Percentiles rank a stretch among this genome's conserved stretches.
Evolutionary conservation across 2,329 filamentous ascomycete genomes (phyloP).

Genomic region (Beauveria sp.): DNA sequence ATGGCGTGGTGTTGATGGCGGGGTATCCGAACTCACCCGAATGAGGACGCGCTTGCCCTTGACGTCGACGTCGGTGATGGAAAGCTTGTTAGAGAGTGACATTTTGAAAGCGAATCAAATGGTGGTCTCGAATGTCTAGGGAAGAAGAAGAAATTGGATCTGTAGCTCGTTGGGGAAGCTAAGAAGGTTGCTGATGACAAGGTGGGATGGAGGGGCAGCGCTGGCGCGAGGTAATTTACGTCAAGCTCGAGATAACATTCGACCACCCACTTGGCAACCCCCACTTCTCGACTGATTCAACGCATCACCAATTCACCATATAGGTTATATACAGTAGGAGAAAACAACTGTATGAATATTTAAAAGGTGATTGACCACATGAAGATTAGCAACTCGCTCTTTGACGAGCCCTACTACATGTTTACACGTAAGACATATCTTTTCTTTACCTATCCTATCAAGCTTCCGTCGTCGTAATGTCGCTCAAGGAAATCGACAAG

Average conservation of each 20-base stretch:
- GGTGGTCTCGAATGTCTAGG: background rate
- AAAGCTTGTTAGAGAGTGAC: conserved; percentile 98
- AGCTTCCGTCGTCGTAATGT: too few relatives aligned
- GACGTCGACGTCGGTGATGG: conserved; percentile 91
- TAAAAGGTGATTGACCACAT: too few relatives aligned
- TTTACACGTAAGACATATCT: too few relatives aligned
- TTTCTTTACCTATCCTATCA: too few relatives aligned
- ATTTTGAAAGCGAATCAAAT: conserved; percentile 44
- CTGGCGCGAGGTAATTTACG: conserved; percentile 8
- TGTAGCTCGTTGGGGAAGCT: background rate
- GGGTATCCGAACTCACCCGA: conserved; percentile 57
- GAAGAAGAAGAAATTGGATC: background rate
- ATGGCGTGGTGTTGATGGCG: conserved; percentile 18
- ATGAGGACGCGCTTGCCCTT: conserved; percentile 98
- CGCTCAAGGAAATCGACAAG: too few relatives aligned
- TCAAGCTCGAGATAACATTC: background rate
- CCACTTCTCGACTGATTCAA: background rate
- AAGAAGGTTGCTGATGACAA: background rate
- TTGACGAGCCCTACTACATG: too few relatives aligned
- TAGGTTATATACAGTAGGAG: too few relatives aligned
- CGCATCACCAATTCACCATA: too few relatives aligned
- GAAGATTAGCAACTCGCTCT: too few relatives aligned
- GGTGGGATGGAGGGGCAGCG: conserved; percentile 11
- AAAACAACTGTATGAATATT: too few relatives aligned
- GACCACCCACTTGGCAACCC: background rate